Percentiles rank a stretch among this genome's conserved stretches.
Evolutionary conservation across 129 eudicot species (phyloP).

Genomic region (Deinandra increscens): DNA sequence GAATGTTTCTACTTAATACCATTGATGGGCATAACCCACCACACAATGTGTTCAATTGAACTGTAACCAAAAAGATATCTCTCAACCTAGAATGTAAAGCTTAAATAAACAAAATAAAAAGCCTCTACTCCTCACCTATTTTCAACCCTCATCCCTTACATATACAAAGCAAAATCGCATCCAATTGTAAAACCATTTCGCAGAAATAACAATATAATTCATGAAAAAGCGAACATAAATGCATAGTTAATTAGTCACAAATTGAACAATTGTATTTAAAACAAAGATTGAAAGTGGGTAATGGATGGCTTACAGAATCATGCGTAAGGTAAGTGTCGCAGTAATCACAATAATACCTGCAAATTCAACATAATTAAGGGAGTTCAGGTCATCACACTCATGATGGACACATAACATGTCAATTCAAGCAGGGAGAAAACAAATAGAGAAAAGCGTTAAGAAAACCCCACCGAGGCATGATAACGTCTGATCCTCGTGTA

Average conservation of each 20-base stretch:
- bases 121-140: too few relatives aligned
- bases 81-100: too few relatives aligned
- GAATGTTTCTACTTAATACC: background rate
- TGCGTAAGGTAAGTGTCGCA: slow-evolving; percentile 87
- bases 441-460: background rate
- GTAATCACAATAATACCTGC: slow-evolving; percentile 89
- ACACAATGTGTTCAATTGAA: background rate
- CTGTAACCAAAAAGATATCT: too few relatives aligned
- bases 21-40: background rate
- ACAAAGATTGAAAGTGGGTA: background rate
- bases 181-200: too few relatives aligned
- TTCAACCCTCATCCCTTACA: too few relatives aligned
- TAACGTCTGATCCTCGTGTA: slow-evolving; percentile 8
- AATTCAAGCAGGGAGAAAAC: background rate
- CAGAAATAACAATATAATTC: too few relatives aligned
- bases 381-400: slow-evolving; percentile 6
- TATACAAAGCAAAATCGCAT: too few relatives aligned
- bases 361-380: slow-evolving; percentile 16
- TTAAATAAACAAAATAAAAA: too few relatives aligned
- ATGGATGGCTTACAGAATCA: slow-evolving; percentile 66
- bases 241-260: too few relatives aligned
- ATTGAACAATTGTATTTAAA: background rate
- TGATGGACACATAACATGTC: background rate
- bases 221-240: too few relatives aligned
- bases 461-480: slow-evolving; percentile 41